Conservation (phyloP, 352 stramenopile genomes). For the Phytophthora sp. region DNA sequence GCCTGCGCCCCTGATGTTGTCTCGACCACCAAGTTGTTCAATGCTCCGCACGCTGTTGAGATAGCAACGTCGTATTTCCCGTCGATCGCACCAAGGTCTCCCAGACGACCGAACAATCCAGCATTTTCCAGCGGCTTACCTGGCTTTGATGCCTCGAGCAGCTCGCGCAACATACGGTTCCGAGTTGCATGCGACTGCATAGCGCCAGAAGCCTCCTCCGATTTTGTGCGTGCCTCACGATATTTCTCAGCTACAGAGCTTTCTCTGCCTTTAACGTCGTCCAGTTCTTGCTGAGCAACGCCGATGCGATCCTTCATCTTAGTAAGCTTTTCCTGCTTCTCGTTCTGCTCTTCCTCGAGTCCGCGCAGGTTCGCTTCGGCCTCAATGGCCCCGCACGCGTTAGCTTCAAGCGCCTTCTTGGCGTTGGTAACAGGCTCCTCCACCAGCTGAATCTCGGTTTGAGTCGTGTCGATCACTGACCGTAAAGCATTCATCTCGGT, state of each 20-base stretch:
- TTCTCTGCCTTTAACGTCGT: conserved; percentile 63
- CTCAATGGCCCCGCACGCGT: conserved; percentile 59
- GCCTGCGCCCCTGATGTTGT: conserved; percentile 94
- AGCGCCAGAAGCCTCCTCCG: conserved; percentile 74
- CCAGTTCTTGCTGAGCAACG: conserved; percentile 83
- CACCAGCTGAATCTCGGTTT: conserved; percentile 83
- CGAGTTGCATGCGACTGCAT: conserved; percentile 74
- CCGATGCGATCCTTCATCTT: conserved; percentile 79
- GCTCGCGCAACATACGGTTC: conserved; percentile 84
- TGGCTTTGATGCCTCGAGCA: conserved; percentile 92
- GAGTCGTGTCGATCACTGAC: conserved; percentile 80
- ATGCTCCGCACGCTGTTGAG: conserved; percentile 95
- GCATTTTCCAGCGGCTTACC: conserved; percentile 91
- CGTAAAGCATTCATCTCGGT: conserved; percentile 73
- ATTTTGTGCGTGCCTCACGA: conserved; percentile 71
- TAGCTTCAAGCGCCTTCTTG: conserved; percentile 82
- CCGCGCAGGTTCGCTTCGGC: conserved; percentile 63
- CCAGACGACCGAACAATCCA: conserved; percentile 95
- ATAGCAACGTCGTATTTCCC: conserved; percentile 98
- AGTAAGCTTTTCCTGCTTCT: conserved; percentile 59
- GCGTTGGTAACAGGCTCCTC: conserved; percentile 75
- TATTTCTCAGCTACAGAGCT: conserved; percentile 61
- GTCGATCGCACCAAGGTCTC: conserved; percentile 96
- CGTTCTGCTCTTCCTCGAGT: conserved; percentile 62
- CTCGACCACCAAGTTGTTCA: conserved; percentile 98